Evolutionary conservation across 1,284 basidiomycete genomes (phyloP).

Genomic region (Cutaneotrichosporon cutaneum): DNA sequence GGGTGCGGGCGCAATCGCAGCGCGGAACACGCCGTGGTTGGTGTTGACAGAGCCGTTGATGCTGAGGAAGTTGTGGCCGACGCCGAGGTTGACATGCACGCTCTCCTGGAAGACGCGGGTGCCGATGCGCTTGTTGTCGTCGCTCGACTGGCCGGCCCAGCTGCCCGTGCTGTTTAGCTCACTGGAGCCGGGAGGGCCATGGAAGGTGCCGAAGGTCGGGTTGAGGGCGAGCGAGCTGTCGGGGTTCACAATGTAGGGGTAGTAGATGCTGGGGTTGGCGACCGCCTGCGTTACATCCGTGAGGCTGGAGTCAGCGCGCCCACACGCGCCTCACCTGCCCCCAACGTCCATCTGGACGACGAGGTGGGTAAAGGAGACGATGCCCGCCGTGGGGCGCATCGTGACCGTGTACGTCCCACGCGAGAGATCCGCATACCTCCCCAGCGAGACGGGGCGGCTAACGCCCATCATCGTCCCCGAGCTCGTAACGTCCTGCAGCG

Average conservation of each 20-base stretch:
- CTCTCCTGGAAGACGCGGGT: background rate
- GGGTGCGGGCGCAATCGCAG: background rate
- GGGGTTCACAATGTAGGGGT: background rate
- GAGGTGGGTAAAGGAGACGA: background rate
- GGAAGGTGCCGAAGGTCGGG: background rate
- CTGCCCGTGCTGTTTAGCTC: background rate
- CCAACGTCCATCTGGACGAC: slow-evolving; percentile 4
- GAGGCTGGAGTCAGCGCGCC: background rate
- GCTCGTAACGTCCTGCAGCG: background rate
- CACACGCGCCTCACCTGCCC: background rate
- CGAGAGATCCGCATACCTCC: background rate
- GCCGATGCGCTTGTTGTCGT: background rate
- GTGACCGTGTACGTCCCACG: background rate
- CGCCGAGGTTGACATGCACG: background rate
- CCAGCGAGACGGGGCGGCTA: background rate
- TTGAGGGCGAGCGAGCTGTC: background rate
- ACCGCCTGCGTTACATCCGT: background rate
- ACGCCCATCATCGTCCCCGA: background rate
- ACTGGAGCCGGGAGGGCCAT: background rate
- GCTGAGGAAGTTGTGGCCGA: background rate
- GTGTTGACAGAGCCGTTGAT: slow-evolving; percentile 6
- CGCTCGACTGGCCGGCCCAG: background rate
- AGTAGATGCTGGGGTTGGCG: background rate
- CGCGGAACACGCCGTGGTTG: slow-evolving; percentile 1
- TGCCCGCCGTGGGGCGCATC: background rate